Percentiles rank a stretch among this genome's conserved stretches.
phyloP scores from a whole-genome alignment of 345 rosid species.

The Linum lewisii region DNA sequence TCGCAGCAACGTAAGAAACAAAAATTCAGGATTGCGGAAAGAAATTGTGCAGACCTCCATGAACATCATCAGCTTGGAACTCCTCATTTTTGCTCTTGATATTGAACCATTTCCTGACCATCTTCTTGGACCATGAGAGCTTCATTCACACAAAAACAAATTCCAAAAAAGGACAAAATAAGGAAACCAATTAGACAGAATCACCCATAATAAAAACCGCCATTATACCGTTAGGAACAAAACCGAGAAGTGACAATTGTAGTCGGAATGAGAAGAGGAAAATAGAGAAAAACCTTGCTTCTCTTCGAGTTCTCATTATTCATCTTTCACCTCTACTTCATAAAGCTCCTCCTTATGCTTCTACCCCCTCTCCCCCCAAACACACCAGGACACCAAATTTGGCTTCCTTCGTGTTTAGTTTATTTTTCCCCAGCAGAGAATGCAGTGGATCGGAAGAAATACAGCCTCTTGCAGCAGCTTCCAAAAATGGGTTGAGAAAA shows the following conservation, averaged over 20 bases:
- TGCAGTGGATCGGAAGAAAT: neutral
- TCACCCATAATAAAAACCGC: neutral
- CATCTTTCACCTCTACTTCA: slow-evolving; percentile 51
- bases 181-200: slow-evolving; percentile 1
- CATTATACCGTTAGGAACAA: slow-evolving; percentile 8
- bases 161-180: slow-evolving; percentile 4
- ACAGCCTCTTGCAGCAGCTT: slow-evolving; percentile 2
- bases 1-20: slow-evolving; percentile 5
- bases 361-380: slow-evolving; percentile 13
- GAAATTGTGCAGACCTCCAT: slow-evolving; percentile 38
- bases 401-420: slow-evolving; percentile 11
- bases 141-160: slow-evolving; percentile 26
- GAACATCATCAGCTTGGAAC: slow-evolving; percentile 70
- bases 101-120: slow-evolving; percentile 89
- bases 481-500: neutral
- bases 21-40: slow-evolving; percentile 9
- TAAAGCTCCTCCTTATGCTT: slow-evolving; percentile 19
- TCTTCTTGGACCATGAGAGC: slow-evolving; percentile 93
- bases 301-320: slow-evolving; percentile 74
- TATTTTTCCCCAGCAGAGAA: slow-evolving; percentile 3
- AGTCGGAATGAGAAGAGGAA: neutral
- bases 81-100: slow-evolving; percentile 83
- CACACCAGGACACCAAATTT: slow-evolving; percentile 12
- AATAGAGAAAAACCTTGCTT: slow-evolving; percentile 59
- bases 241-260: neutral